These are phyloP conservation scores for Niveomyces coronatus DNA, from an alignment of 2,329 filamentous ascomycete genomes.

Conservation along the genomic window DNA sequence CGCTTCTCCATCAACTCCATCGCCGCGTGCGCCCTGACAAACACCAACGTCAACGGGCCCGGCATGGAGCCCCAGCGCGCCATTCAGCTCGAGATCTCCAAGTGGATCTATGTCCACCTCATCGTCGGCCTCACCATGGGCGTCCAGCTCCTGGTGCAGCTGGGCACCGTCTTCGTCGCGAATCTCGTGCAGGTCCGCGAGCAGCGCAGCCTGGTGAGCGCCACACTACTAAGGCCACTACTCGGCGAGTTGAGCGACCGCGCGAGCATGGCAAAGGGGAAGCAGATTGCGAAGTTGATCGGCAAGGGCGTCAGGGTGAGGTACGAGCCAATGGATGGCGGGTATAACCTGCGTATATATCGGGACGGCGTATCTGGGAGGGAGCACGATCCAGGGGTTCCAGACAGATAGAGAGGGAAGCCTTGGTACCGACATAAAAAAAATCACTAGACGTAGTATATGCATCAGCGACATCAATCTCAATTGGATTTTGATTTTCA, in stretches of 20 bases:
- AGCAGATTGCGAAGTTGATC: slow-evolving; percentile 10
- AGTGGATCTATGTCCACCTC: slow-evolving; percentile 22
- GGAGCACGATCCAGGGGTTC: neutral
- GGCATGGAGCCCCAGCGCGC: slow-evolving; percentile 19
- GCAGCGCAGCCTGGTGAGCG: slow-evolving; percentile 15
- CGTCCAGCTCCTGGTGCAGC: slow-evolving; percentile 20
- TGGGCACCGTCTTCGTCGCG: slow-evolving; percentile 15
- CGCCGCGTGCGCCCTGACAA: slow-evolving; percentile 21
- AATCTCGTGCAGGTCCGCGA: slow-evolving; percentile 19
- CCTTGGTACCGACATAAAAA: too few species aligned
- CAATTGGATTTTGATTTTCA: too few species aligned
- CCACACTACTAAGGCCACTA: slow-evolving; percentile 13
- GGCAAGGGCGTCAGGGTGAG: slow-evolving; percentile 1
- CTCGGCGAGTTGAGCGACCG: slow-evolving; percentile 12
- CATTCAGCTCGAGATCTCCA: slow-evolving; percentile 20
- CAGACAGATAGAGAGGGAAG: too few species aligned
- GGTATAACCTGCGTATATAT: slow-evolving; percentile 7
- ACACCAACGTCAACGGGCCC: slow-evolving; percentile 15
- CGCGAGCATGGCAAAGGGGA: slow-evolving; percentile 13
- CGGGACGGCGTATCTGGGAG: slow-evolving; percentile 1
- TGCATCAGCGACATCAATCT: too few species aligned
- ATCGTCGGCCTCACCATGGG: slow-evolving; percentile 22
- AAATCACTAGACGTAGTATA: too few species aligned
- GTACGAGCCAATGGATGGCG: slow-evolving; percentile 2
- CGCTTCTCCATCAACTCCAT: slow-evolving; percentile 27